Evolutionary conservation across 352 stramenopile species (phyloP).

Genomic region (Thraustochytrium striatum): DNA sequence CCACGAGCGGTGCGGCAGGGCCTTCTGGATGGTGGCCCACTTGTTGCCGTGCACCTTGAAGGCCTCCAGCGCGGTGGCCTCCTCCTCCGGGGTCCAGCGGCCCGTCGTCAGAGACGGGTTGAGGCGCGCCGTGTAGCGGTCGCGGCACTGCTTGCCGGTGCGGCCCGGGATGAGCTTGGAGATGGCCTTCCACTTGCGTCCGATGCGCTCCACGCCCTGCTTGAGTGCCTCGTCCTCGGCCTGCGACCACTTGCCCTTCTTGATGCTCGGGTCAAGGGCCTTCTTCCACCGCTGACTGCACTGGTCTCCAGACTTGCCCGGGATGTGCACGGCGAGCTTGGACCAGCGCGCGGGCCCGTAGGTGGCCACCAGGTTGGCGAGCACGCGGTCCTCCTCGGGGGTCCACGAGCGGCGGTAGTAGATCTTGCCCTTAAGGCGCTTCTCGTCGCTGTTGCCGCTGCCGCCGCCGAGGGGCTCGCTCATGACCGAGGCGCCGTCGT

Average conservation of each 20-base stretch:
- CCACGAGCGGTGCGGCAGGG: constrained; percentile 48
- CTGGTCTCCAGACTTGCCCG: constrained; percentile 88
- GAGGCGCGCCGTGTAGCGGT: constrained; percentile 92
- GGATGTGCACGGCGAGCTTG: constrained; percentile 83
- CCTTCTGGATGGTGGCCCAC: constrained; percentile 94
- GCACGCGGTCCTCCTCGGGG: constrained; percentile 71
- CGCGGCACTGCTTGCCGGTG: constrained; percentile 94
- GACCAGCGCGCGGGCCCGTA: constrained; percentile 71
- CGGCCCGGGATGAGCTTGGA: constrained; percentile 75
- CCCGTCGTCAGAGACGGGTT: constrained; percentile 81
- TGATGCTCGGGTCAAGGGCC: constrained; percentile 83
- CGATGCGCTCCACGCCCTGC: constrained; percentile 69
- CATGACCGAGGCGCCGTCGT: too few relatives aligned
- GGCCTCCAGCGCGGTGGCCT: constrained; percentile 74
- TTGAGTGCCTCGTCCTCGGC: constrained; percentile 82
- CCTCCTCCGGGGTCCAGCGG: constrained; percentile 79
- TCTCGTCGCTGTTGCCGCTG: constrained; percentile 14
- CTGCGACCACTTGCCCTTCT: constrained; percentile 78
- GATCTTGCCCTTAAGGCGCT: constrained; percentile 42
- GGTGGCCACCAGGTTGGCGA: constrained; percentile 38
- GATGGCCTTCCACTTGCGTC: constrained; percentile 95
- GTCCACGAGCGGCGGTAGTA: constrained; percentile 63
- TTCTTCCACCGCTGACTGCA: constrained; percentile 92
- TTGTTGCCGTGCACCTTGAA: constrained; percentile 84
- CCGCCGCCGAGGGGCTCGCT: too few relatives aligned